Evolutionary conservation across 805 yeast genomes (phyloP).

Genomic region (Pichia sporocuriosa): DNA sequence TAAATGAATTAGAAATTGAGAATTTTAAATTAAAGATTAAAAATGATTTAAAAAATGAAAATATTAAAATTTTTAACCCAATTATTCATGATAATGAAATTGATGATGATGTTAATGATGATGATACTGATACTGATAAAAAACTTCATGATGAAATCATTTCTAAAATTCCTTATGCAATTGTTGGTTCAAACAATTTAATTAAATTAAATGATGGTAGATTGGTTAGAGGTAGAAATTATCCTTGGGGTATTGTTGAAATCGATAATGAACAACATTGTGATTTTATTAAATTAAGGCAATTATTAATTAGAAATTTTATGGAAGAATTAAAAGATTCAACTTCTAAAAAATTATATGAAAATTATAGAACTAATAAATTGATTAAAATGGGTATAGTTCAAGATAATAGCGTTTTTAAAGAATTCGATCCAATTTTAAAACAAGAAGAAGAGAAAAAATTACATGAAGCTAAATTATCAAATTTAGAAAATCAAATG

Average conservation of each 20-base stretch:
- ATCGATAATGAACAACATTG: conserved; percentile 91
- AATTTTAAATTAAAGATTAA: conserved; percentile 71
- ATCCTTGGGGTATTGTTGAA: conserved; percentile 97
- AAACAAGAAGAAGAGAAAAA: conserved; percentile 92
- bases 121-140: conserved; percentile 78
- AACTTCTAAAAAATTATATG: conserved; percentile 72
- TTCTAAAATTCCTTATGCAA: conserved; percentile 81
- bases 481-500: conserved; percentile 95
- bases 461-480: conserved; percentile 87
- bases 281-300: conserved; percentile 85
- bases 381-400: conserved; percentile 75
- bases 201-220: conserved; percentile 71
- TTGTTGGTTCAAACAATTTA: conserved; percentile 79
- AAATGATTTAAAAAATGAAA: conserved; percentile 69
- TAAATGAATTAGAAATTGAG: conserved; percentile 77
- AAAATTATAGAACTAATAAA: conserved; percentile 82
- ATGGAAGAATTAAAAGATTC: conserved; percentile 90
- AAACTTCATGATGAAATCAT: conserved; percentile 60
- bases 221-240: conserved; percentile 79
- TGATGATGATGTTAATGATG: conserved; percentile 82
- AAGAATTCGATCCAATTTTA: conserved; percentile 86
- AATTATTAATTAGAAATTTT: conserved; percentile 80
- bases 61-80: conserved; percentile 73
- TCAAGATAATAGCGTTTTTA: conserved; percentile 90
- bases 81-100: conserved; percentile 69